Conservation (phyloP, 805 yeast genomes). For the Ogataea glucozyma region DNA sequence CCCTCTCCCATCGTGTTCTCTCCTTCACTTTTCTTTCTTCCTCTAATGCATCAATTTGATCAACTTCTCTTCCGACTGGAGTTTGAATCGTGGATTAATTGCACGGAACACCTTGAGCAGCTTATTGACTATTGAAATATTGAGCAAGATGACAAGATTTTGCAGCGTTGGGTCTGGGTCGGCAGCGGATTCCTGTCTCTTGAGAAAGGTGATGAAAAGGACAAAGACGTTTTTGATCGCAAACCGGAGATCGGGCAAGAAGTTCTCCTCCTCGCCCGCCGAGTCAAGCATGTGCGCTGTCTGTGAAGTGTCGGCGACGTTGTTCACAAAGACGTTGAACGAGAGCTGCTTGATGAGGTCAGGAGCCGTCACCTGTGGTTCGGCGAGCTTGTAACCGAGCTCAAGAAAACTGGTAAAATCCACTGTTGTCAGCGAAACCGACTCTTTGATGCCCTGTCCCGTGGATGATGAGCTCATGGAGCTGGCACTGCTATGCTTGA, state of each 20-base stretch:
- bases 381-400: constrained; percentile 29
- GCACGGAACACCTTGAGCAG: constrained; percentile 29
- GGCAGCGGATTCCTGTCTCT: constrained; percentile 8
- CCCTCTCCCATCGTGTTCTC: too few relatives aligned
- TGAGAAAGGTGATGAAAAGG: constrained; percentile 28
- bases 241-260: constrained; percentile 32
- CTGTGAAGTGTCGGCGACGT: constrained; percentile 13
- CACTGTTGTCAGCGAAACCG: constrained; percentile 25
- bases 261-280: constrained; percentile 15
- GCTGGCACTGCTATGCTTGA: background rate
- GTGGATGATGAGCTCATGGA: constrained; percentile 4
- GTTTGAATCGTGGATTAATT: constrained; percentile 21
- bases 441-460: constrained; percentile 4
- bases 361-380: constrained; percentile 8
- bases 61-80: constrained; percentile 20
- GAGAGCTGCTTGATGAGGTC: constrained; percentile 20
- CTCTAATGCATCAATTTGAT: constrained; percentile 19
- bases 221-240: constrained; percentile 32
- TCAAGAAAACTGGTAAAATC: constrained; percentile 30
- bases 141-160: constrained; percentile 28
- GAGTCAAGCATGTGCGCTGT: constrained; percentile 3
- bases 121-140: constrained; percentile 33
- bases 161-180: constrained; percentile 16
- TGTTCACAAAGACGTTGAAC: constrained; percentile 32
- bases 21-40: too few relatives aligned